phyloP scores from a whole-genome alignment of 2,329 filamentous ascomycete genomes.

The Colletotrichum coccodes region DNA sequence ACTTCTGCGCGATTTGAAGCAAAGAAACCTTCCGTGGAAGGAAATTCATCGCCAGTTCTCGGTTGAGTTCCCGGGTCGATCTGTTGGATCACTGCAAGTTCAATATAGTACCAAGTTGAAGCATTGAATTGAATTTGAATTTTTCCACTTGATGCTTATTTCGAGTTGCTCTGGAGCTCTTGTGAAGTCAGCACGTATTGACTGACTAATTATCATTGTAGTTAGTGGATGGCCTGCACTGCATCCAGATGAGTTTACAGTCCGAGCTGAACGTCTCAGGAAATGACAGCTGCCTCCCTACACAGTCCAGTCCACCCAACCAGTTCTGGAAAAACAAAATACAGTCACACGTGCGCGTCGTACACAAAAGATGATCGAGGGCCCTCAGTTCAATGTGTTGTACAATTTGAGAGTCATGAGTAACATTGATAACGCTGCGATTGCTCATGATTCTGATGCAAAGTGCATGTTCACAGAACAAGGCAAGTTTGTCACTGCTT shows the following conservation, averaged over 20 bases:
- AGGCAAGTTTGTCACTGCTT: background rate
- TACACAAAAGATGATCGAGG: background rate
- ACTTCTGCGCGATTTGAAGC: background rate
- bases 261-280: background rate
- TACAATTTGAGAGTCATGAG: background rate
- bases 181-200: background rate
- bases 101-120: slow-evolving; percentile 5
- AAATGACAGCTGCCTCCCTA: background rate
- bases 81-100: background rate
- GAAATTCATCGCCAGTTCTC: background rate
- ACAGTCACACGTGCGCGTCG: background rate
- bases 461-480: background rate
- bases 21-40: background rate
- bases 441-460: background rate
- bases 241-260: background rate
- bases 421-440: background rate
- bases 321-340: background rate
- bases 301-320: background rate
- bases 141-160: background rate
- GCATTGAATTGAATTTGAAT: background rate
- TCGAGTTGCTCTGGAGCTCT: background rate
- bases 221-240: background rate
- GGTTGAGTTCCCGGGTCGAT: background rate
- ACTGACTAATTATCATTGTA: background rate
- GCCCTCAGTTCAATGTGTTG: background rate